Evolutionary conservation across 2,329 filamentous ascomycete species (phyloP).

Genomic region (Pseudocercospora cruenta): DNA sequence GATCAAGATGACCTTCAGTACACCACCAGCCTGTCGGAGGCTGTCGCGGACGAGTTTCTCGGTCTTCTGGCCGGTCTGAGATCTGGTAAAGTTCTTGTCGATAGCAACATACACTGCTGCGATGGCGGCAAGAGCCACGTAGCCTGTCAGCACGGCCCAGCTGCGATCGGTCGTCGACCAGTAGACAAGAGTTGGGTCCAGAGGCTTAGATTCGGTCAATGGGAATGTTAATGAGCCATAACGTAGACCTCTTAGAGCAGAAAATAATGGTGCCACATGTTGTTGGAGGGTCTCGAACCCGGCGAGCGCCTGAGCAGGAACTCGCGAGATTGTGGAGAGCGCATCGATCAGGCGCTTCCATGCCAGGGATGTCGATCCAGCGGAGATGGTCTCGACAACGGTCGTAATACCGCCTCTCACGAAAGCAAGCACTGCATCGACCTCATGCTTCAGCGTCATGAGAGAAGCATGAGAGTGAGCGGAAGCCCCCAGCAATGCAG

Average conservation of each 20-base stretch:
- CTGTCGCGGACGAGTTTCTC: slow-evolving; percentile 81
- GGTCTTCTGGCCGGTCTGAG: slow-evolving; percentile 57
- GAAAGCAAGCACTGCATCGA: slow-evolving; percentile 29
- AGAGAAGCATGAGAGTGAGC: slow-evolving; percentile 37
- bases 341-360: slow-evolving; percentile 19
- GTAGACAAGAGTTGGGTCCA: slow-evolving; percentile 45
- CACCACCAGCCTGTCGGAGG: slow-evolving; percentile 89
- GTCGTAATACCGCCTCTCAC: slow-evolving; percentile 30
- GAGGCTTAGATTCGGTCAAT: slow-evolving; percentile 8
- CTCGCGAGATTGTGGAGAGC: slow-evolving; percentile 14
- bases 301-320: slow-evolving; percentile 22
- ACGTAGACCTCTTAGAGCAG: slow-evolving; percentile 26
- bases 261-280: slow-evolving; percentile 25
- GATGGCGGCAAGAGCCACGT: slow-evolving; percentile 72
- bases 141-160: slow-evolving; percentile 80
- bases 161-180: slow-evolving; percentile 60
- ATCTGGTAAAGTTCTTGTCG: slow-evolving; percentile 71
- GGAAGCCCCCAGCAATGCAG: slow-evolving; percentile 32
- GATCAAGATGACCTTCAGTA: slow-evolving; percentile 96
- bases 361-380: slow-evolving; percentile 26
- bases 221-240: slow-evolving; percentile 31
- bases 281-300: slow-evolving; percentile 21
- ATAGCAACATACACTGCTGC: slow-evolving; percentile 80
- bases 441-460: slow-evolving; percentile 29
- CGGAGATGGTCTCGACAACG: slow-evolving; percentile 32